Base-by-base conservation (phyloP, 2,329 filamentous ascomycete species). In the Fusarium sp. region DNA sequence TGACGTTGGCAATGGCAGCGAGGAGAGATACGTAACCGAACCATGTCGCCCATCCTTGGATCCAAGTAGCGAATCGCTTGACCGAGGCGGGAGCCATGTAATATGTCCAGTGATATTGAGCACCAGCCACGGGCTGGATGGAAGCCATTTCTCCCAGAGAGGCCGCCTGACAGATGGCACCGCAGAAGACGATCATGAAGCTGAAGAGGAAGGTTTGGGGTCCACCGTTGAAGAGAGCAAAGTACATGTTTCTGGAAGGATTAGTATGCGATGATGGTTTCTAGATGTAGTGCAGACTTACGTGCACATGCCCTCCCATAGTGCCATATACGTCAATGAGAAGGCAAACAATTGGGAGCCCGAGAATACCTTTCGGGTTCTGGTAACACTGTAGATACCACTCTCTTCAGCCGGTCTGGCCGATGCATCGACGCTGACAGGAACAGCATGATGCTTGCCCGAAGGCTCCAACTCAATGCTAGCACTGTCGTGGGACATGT, bases 271-370 rank as follows among this genome's bases (percentile, higher is more conserved):
- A n/a, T 5, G 4, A 6, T 2, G 14, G 10, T 4, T 1, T 29
- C 8, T 8, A 5, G 5, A 6, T 27, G 15, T 1, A 11, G n/a
- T 3, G 1, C 4, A 11, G 6, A 71, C 71, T 34, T 54, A 74
- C 72, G 72, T 70, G 70, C 72, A 75, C 70, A 75, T 75, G 20
- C 72, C 72, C 24, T 74, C 72, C 72, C 72, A 74, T 22, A 75
- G 24, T 34, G 72, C 57, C 73, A 75, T 75, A 16, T 75, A 75
- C 1, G 73, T 74, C 32, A 75, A 49, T 1, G 73, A 75, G 45
- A 75, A 75, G 14, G 73, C 73, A 59, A 75, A 75, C 18, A 75
- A 52, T 43, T 75, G 73, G 2, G 71, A 75, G 32, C 70, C 70
- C 2, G 73, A 75, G 50, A 75, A 75, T 8, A 75, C 73, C 6